A percentile compares a stretch with the other conserved stretches of the same genome.
Evolutionary conservation across 2,329 filamentous ascomycete species (phyloP).

Genomic region (Aspergillus uvarum): DNA sequence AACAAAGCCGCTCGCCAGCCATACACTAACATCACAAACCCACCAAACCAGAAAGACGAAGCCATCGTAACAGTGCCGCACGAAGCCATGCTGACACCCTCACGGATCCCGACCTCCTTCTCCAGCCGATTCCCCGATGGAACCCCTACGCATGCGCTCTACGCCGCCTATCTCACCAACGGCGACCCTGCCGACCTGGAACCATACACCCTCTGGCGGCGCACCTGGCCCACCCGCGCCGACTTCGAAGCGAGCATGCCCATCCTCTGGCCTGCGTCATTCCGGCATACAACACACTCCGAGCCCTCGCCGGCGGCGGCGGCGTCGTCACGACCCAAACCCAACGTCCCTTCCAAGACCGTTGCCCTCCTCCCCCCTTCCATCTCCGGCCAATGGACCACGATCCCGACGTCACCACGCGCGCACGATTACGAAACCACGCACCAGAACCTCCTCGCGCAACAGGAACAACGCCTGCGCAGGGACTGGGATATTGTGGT

Average conservation of each 20-base stretch:
- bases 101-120: conserved; percentile 58
- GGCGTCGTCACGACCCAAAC: background rate
- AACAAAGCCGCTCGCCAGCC: background rate
- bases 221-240: conserved; percentile 62
- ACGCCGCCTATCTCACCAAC: conserved; percentile 67
- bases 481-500: conserved; percentile 52
- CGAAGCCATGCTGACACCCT: conserved; percentile 62
- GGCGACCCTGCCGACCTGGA: conserved; percentile 45
- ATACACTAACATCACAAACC: background rate
- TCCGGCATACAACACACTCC: conserved; percentile 40
- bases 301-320: conserved; percentile 9
- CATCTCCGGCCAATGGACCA: conserved; percentile 40
- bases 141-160: conserved; percentile 66
- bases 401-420: conserved; percentile 24
- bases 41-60: conserved; percentile 53
- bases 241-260: conserved; percentile 63
- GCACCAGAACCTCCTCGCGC: conserved; percentile 39
- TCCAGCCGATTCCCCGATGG: conserved; percentile 52
- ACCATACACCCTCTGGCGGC: conserved; percentile 60
- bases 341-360: background rate
- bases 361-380: conserved; percentile 34
- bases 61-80: conserved; percentile 65
- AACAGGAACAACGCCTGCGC: conserved; percentile 56
- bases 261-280: conserved; percentile 51
- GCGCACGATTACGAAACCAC: conserved; percentile 29